A percentile compares a stretch with the other conserved stretches of the same genome.
Conservation (phyloP, 768 basidiomycete species). For the Mycena indigotica region DNA sequence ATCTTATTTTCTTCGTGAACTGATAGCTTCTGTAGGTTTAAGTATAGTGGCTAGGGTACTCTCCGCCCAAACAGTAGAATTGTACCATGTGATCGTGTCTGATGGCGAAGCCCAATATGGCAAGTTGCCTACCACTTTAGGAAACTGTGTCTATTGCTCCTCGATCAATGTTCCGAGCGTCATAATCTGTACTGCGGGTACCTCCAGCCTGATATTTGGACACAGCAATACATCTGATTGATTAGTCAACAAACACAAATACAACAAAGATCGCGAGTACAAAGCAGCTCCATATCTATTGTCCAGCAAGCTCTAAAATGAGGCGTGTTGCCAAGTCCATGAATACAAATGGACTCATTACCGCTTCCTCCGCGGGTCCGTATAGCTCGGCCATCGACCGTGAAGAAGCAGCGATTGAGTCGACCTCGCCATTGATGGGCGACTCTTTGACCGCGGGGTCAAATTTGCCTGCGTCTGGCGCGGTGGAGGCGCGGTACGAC, state of each 20-base stretch:
- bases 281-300: too few relatives aligned
- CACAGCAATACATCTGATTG: too few relatives aligned
- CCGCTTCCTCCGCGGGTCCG: conserved; percentile 55
- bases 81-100: too few relatives aligned
- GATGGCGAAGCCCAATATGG: too few relatives aligned
- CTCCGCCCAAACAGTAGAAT: too few relatives aligned
- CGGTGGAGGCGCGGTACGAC: conserved; percentile 77
- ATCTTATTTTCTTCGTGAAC: neutral
- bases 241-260: too few relatives aligned
- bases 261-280: too few relatives aligned
- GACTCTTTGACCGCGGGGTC: conserved; percentile 63
- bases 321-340: conserved; percentile 94
- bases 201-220: too few relatives aligned
- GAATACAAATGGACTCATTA: conserved; percentile 89
- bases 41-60: conserved; percentile 40
- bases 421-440: conserved; percentile 53
- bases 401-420: conserved; percentile 29
- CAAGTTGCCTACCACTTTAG: too few relatives aligned
- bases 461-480: conserved; percentile 68
- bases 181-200: too few relatives aligned
- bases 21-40: conserved; percentile 7
- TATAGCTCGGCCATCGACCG: conserved; percentile 58
- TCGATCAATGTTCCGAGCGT: too few relatives aligned
- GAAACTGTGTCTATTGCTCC: too few relatives aligned
- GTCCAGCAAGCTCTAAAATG: conserved; percentile 89